Conservation (phyloP, 2,329 filamentous ascomycete species). For the Fusarium sp. region DNA sequence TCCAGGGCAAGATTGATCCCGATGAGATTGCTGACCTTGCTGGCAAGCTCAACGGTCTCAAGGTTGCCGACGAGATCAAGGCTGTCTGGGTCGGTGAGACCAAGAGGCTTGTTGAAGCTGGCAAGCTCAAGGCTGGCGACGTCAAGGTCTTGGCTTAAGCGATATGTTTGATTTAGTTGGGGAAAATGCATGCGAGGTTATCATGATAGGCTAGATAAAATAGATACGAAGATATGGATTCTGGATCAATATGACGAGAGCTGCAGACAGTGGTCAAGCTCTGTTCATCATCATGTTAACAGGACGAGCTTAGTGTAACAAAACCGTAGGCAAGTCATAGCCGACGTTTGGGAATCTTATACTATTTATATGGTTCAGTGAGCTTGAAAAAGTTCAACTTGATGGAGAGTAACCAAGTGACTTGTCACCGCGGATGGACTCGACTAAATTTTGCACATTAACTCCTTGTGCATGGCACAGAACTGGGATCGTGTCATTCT, state of each 20-base stretch:
- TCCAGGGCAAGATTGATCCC: conserved; percentile 88
- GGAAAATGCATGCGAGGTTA: conserved; percentile 11
- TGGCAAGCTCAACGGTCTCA: conserved; percentile 80
- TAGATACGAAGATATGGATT: conserved; percentile 37
- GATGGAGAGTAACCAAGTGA: not conserved
- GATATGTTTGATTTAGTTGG: not conserved
- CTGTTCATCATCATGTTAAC: not conserved
- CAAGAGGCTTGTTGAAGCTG: conserved; percentile 79
- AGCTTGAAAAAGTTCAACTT: too few species aligned
- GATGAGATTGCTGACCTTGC: conserved; percentile 91
- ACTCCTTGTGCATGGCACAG: not conserved
- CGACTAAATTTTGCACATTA: not conserved
- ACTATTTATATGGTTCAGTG: too few species aligned
- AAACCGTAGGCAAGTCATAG: not conserved
- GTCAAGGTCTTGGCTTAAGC: conserved; percentile 69
- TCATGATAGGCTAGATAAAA: conserved; percentile 40
- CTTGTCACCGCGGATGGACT: not conserved
- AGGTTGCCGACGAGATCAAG: conserved; percentile 87
- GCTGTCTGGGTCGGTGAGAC: conserved; percentile 81
- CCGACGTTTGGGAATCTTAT: too few species aligned
- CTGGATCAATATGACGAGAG: conserved; percentile 29
- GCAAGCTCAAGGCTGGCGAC: conserved; percentile 88
- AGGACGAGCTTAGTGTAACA: not conserved
- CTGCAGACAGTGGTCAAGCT: conserved; percentile 12
- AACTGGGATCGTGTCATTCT: not conserved